Evolutionary conservation across 2,329 filamentous ascomycete species (phyloP), one percentile per base, ranked within the genome.

Genomic region (Pseudogymnoascus sp.): DNA sequence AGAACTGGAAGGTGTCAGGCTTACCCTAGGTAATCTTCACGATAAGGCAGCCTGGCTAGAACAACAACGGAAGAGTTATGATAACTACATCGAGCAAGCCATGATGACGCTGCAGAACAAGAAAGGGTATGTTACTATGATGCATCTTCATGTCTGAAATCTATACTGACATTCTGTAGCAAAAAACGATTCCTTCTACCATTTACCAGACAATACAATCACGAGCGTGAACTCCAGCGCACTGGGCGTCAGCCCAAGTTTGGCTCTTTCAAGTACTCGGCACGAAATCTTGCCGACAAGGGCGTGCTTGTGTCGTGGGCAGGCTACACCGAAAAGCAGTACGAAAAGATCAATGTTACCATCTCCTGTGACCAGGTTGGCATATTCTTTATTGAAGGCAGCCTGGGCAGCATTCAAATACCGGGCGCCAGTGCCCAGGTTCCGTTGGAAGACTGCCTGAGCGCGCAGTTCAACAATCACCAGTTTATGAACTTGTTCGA

Each of bases 141-240:
- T 33, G 2, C 9, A 7, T 10, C 50, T 57, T 21, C 15, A 3
- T 28, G 28, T 4, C 10, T 9, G 1, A 4, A 9, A 19, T 6
- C 17, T 57, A 33, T 33, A 57, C 50, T 57, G 5, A 57, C 15
- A 33, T 57, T 21, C 13, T 53, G 70, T 69, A 87, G 88, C 66
- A 96, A 96, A 79, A 96, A 96, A 76, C 86, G 89, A 62, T 97
- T 97, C 81, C 83, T 97, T 63, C 84, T 99, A 75, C 95, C 95
- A 13, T 99, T 99, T 75, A 97, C 93, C 23, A 96, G 96, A 73
- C 95, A 99, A 76, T 99, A 96, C 85, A 96, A 97, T 76, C 95
- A 99, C 77, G 92, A 97, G 78, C 88, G 92, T 68, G 95, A 99
- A 78, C 87, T 99, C 33, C 91, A 97, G 73, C 89, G 91, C 64